Evolutionary conservation across 108 stramenopile genomes (phyloP), one percentile per base, ranked within the genome.

Genomic region (Aurantiochytrium sp.): DNA sequence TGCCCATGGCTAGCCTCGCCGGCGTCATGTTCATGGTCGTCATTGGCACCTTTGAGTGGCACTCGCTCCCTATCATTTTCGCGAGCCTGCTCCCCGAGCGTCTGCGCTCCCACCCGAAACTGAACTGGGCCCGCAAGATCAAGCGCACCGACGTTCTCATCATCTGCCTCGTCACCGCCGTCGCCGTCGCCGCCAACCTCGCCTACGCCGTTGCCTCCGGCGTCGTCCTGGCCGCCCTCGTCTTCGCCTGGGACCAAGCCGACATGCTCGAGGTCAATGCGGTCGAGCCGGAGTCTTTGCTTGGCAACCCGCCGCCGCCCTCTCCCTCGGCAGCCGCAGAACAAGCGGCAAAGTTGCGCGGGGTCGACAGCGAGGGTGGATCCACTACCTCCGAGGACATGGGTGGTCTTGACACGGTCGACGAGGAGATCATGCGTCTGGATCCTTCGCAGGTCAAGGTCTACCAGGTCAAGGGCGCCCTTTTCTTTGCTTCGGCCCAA

Each of bases 1-100:
- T 91, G 22, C 90, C 90, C 27, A 55, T 90, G 73, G 86, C 90
- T 10, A 86, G 88, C 6, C 86, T 91, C 4, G 90, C 88, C 30
- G 90, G 90, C 45, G 86, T 91, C n/a, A 91, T 91, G 90, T 55
- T 88, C 24, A 88, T 90, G 15, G 88, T 90, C 31, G 87, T 48
- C 39, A 87, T 88, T 87, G 73, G 81, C 41, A 90, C 90, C 22
- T 90, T 90, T 81, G 90, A 90, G 32, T 90, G 90, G 90, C 41
- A 45, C 50, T 87, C 88, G 34, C 37, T 87, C 19, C 85, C 81
- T 1, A 90, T 90, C 87, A 73, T 90, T 2, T 37, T 89, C 12
- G 73, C 89, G 1, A 48, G 89, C 17, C 54, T 88, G 10, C 86
- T 90, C 27, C 90, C 90, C 8, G 37, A 89, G 24, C 37, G 30